Percentiles rank a stretch among this genome's conserved stretches.
These are phyloP conservation scores for Venturia effusa DNA, from an alignment of 2,329 filamentous ascomycete genomes.

Conservation along the genomic window DNA sequence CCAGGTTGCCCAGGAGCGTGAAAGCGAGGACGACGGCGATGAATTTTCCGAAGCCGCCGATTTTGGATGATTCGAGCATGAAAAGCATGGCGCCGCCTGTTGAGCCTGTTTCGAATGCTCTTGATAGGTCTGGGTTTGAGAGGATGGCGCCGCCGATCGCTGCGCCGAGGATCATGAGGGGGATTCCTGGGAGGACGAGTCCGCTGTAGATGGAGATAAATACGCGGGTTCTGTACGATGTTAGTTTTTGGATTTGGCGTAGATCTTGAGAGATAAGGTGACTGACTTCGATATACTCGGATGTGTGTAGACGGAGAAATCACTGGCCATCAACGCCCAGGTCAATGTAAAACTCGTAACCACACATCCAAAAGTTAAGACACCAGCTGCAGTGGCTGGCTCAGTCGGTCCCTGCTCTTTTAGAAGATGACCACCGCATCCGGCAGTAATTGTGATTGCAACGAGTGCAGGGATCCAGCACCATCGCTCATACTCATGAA, in stretches of 20 bases:
- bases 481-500: constrained; percentile 20
- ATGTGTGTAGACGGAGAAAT: constrained; percentile 51
- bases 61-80: constrained; percentile 35
- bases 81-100: constrained; percentile 49
- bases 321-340: constrained; percentile 47
- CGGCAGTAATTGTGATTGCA: constrained; percentile 20
- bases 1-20: constrained; percentile 48
- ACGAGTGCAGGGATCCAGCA: constrained; percentile 19
- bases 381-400: constrained; percentile 33
- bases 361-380: constrained; percentile 49
- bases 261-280: constrained; percentile 11
- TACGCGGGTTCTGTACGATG: constrained; percentile 25
- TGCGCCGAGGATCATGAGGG: constrained; percentile 52
- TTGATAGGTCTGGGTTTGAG: constrained; percentile 43
- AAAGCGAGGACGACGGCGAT: constrained; percentile 48
- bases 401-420: constrained; percentile 34
- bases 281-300: constrained; percentile 43
- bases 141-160: constrained; percentile 52
- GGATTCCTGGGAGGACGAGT: constrained; percentile 42
- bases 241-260: constrained; percentile 7
- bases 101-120: constrained; percentile 41
- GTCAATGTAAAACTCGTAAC: constrained; percentile 55
- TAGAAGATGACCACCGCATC: constrained; percentile 31
- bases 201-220: constrained; percentile 49
- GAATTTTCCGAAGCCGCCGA: constrained; percentile 51